These are phyloP conservation scores for Cicer yamashitae DNA, from an alignment of 306 rosid genomes.

Conservation along the genomic window DNA sequence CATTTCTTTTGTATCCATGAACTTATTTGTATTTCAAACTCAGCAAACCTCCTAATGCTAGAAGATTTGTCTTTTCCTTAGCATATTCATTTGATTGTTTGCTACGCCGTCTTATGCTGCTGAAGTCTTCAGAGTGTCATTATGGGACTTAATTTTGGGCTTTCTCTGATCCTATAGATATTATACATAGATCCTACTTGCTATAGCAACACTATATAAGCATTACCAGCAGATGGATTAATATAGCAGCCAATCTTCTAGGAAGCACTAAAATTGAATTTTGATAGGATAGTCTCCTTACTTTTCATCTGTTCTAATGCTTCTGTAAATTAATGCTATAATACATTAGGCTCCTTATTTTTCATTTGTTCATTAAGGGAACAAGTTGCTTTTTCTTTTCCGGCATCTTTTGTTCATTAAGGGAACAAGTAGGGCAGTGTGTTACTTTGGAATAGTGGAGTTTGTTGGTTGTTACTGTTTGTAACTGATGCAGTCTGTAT, in stretches of 20 bases:
- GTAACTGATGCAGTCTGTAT: too few relatives aligned
- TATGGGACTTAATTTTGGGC: background rate
- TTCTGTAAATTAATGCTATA: too few relatives aligned
- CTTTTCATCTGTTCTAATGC: too few relatives aligned
- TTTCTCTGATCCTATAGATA: background rate
- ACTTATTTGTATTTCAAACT: background rate
- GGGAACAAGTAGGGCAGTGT: too few relatives aligned
- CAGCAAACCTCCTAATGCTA: background rate
- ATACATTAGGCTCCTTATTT: too few relatives aligned
- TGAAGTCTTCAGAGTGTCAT: background rate
- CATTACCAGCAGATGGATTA: background rate
- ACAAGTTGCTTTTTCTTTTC: too few relatives aligned
- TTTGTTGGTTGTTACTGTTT: too few relatives aligned
- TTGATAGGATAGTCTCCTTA: too few relatives aligned
- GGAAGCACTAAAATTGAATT: background rate
- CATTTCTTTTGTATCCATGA: background rate
- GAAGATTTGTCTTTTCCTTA: background rate
- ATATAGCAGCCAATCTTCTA: too few relatives aligned
- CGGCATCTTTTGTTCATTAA: too few relatives aligned
- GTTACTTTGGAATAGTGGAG: too few relatives aligned
- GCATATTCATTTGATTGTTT: background rate
- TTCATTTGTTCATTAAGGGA: too few relatives aligned
- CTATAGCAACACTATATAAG: background rate
- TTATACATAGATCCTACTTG: background rate
- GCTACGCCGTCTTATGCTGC: background rate